A percentile compares a stretch with the other conserved stretches of the same genome.
These are phyloP conservation scores for Rosa lucieae DNA, from an alignment of 306 rosid species.

Conservation along the genomic window DNA sequence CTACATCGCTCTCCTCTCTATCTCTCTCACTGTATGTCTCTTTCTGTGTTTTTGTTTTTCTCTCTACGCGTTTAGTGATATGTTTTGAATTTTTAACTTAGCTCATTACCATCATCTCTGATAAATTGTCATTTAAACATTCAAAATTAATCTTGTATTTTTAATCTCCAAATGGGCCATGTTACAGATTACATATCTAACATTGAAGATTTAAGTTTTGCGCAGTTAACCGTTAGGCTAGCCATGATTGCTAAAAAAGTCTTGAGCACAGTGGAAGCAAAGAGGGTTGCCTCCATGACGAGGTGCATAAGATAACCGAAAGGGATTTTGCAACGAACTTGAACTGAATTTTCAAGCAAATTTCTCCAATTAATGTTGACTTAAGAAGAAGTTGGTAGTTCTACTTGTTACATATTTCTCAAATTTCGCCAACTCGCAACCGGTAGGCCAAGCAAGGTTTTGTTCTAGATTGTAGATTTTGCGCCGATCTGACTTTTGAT, in stretches of 20 bases:
- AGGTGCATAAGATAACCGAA: slow-evolving; percentile 52
- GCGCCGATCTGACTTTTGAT: too few relatives aligned
- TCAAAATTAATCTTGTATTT: slow-evolving; percentile 33
- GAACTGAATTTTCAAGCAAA: slow-evolving; percentile 42
- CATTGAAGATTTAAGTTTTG: slow-evolving; percentile 45
- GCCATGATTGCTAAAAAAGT: slow-evolving; percentile 60
- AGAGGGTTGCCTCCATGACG: slow-evolving; percentile 47
- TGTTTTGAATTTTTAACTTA: slow-evolving; percentile 32
- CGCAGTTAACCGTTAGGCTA: slow-evolving; percentile 44
- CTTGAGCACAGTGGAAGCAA: slow-evolving; percentile 64
- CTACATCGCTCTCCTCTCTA: slow-evolving; percentile 30
- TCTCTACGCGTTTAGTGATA: background rate
- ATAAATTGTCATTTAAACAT: slow-evolving; percentile 54
- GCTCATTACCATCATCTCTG: slow-evolving; percentile 36
- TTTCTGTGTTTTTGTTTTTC: slow-evolving; percentile 10
- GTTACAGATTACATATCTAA: slow-evolving; percentile 37
- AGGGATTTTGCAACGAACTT: slow-evolving; percentile 52
- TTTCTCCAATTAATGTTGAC: slow-evolving; percentile 42
- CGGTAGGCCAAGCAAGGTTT: too few relatives aligned
- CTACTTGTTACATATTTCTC: background rate
- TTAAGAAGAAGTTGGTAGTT: slow-evolving; percentile 46
- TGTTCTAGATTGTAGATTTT: too few relatives aligned
- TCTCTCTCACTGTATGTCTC: slow-evolving; percentile 11
- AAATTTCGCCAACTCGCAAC: too few relatives aligned
- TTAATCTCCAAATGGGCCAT: slow-evolving; percentile 45